Percentiles rank a stretch among this genome's conserved stretches.
phyloP scores from a whole-genome alignment of 495 filamentous ascomycete genomes.

The Aspergillus haitiensis region DNA sequence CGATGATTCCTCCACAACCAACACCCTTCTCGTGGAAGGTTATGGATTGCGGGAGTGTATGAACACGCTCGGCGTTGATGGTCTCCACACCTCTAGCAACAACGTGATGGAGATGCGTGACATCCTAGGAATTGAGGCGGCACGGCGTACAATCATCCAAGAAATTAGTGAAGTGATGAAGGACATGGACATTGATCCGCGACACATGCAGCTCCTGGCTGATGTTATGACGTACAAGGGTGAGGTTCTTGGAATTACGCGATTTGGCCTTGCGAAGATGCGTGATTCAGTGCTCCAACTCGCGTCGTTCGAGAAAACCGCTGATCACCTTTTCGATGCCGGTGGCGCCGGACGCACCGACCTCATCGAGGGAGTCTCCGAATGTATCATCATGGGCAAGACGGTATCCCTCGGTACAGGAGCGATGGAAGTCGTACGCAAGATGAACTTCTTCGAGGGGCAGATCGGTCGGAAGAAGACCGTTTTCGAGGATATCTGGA shows the following conservation, averaged over 20 bases:
- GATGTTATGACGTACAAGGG: conserved; percentile 99
- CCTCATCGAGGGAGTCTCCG: conserved; percentile 85
- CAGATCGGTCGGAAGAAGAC: conserved; percentile 64
- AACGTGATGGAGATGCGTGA: conserved; percentile 85
- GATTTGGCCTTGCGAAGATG: conserved; percentile 97
- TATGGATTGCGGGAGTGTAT: conserved; percentile 89
- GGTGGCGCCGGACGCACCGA: conserved; percentile 87
- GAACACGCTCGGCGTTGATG: conserved; percentile 84
- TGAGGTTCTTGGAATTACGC: conserved; percentile 94
- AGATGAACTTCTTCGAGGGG: conserved; percentile 64
- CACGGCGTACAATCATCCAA: conserved; percentile 74
- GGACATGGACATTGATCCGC: conserved; percentile 93
- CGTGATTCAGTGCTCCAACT: conserved; percentile 91
- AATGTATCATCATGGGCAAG: conserved; percentile 99
- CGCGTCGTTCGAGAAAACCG: conserved; percentile 97
- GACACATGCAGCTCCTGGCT: conserved; percentile 97
- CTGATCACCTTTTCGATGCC: conserved; percentile 95
- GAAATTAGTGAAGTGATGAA: conserved; percentile 84
- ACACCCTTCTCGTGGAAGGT: conserved; percentile 86
- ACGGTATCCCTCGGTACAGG: conserved; percentile 88
- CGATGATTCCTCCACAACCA: conserved; percentile 55
- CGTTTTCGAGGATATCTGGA: conserved; percentile 77
- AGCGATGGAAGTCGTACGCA: conserved; percentile 81
- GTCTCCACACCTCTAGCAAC: conserved; percentile 71
- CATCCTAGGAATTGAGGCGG: conserved; percentile 98